Evolutionary conservation across 2,329 filamentous ascomycete genomes (phyloP), one percentile per base, ranked within the genome.

Genomic region (Colletotrichum siamense): DNA sequence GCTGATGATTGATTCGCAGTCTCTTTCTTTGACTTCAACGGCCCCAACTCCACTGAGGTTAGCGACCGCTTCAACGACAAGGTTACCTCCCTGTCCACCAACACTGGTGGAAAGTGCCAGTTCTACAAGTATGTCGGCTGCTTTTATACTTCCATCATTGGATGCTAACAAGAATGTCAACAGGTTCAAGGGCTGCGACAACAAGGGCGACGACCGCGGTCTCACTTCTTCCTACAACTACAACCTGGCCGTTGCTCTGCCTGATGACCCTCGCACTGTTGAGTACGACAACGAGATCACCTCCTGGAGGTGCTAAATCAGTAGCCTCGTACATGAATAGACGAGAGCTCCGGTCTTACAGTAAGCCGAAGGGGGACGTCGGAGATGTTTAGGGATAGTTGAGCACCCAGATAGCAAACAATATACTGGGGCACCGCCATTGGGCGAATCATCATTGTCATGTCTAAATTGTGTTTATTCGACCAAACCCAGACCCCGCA

Each of bases 161-260:
- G 3, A 36, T 30, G 28, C 52, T 69, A 28, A 69, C 52, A 52
- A 13, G 5, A 15, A 10, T 32, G 30, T 22, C 5, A 49, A 49
- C 55, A 70, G 73, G 57, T 73, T 36, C 70, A 16, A 61, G 34
- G 64, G 64, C 44, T 76, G 73, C 73, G 15, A 76, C 70, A 32
- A 73, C 73, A 76, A 76, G 73, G 70, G 70, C 18, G 70, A 76
- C 26, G 73, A 76, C 73, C 69, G 70, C n/a, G 73, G 73, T 6
- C 70, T 76, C 44, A 69, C 64, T 16, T 65, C 64, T 3, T 52
- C 57, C 6, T 76, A 76, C 70, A 73, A 73, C 70, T 76, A 73
- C 59, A 57, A 76, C 73, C 44, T 76, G 32, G 57, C 6, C 18
- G 64, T 69, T 28, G 12, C 73, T 39, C 70, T 73, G 6, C 70